These are phyloP conservation scores for Parastagonospora nodorum DNA, from an alignment of 2,329 filamentous ascomycete genomes.

Conservation along the genomic window DNA sequence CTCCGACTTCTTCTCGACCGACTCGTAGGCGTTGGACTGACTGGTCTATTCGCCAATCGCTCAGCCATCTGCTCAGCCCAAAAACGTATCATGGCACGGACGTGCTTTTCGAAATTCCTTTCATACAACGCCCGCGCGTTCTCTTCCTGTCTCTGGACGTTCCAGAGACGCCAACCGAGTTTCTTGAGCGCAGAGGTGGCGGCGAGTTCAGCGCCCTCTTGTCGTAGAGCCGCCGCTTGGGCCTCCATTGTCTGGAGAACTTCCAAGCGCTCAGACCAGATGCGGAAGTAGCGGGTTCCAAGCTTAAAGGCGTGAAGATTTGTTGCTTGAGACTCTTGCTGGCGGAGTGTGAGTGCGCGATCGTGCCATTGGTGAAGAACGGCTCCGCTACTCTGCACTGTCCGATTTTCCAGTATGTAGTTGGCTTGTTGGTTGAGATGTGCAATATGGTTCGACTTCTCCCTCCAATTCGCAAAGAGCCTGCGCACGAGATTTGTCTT, in stretches of 20 bases:
- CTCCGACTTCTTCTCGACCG: conserved; percentile 16
- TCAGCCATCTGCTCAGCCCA: conserved; percentile 57
- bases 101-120: conserved; percentile 60
- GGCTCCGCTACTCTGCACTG: conserved; percentile 29
- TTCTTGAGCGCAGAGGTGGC: conserved; percentile 58
- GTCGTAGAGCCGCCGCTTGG: conserved; percentile 53
- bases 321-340: conserved; percentile 27
- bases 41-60: conserved; percentile 24
- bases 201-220: conserved; percentile 53
- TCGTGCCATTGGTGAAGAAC: conserved; percentile 52
- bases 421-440: conserved; percentile 40
- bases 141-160: conserved; percentile 56
- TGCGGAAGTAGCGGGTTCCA: conserved; percentile 31
- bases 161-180: conserved; percentile 63
- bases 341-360: conserved; percentile 34
- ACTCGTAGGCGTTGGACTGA: conserved; percentile 28
- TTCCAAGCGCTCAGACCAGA: conserved; percentile 31
- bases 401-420: conserved; percentile 27
- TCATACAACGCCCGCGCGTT: conserved; percentile 59
- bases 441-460: conserved; percentile 22
- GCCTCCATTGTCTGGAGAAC: conserved; percentile 39
- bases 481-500: conserved; percentile 60
- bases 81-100: conserved; percentile 59
- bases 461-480: conserved; percentile 46
- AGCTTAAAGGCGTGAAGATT: conserved; percentile 36